Evolutionary conservation across 202 grass and related monocot genomes (phyloP), one percentile per base, ranked within the genome.

Genomic region (Bolboschoenoplectus hybrid): DNA sequence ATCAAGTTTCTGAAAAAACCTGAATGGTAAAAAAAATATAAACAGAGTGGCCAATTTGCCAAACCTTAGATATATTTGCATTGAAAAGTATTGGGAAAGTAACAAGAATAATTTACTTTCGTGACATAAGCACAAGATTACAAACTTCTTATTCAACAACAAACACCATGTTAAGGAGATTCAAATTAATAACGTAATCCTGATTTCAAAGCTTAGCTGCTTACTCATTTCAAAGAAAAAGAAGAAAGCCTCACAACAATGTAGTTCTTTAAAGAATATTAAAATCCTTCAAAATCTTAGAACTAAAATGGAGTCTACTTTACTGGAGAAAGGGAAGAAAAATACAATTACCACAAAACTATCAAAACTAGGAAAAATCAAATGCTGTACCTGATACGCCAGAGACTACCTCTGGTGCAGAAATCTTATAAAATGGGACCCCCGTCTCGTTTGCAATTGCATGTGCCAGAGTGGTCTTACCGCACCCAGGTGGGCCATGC

Each of bases 351-450:
- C 34, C 34, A 79, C 39, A 60, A 41, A 58, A 60, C 60, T 60
- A 61, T 41, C 4, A 43, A 80, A 80, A 80, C 6, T 2, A 19
- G 6, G 1, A 14, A 82, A 82, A 52, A 51, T 67, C 2, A 80
- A 26, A 64, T 1, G 63, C 8, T 55, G 63, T 89, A 98, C 93
- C 97, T 26, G 97, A 92, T 5, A 96, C 93, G 0, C 97, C 93
- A 5, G 93, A 96, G 0, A 98, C 90, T 0, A 98, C 73, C 65
- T 98, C 93, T 0, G 97, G 89, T 0, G 97, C 93, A 0, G 91
- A 94, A 11, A 98, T 98, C 87, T 96, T 94, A 73, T 98, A 96
- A 80, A 98, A 98, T 0, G 93, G 97, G 20, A 96, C 90, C 1
- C 88, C 85, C 0, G 93, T 94, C 90, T 98, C 92, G 4, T 98